These are phyloP conservation scores for Aspergillus spinulosporus DNA, from an alignment of 2,329 filamentous ascomycete genomes.

Conservation along the genomic window DNA sequence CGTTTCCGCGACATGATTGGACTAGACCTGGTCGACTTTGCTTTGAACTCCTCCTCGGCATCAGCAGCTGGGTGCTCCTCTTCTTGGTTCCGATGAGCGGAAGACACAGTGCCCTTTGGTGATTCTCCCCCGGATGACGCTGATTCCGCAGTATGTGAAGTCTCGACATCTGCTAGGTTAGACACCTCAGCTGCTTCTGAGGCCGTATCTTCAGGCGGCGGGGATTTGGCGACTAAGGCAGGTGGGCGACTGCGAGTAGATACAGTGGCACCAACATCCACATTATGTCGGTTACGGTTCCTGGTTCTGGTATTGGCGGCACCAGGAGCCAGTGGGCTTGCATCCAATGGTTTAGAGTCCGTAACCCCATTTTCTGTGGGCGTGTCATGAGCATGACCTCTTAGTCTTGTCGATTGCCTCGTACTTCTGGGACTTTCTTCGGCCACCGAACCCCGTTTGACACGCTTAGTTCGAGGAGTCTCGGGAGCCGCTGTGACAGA, in stretches of 20 bases:
- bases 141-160: slow-evolving; percentile 4
- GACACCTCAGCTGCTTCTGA: slow-evolving; percentile 15
- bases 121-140: slow-evolving; percentile 8
- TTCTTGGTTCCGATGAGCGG: slow-evolving; percentile 9
- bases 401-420: slow-evolving; percentile 38
- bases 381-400: slow-evolving; percentile 24
- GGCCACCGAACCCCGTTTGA: slow-evolving; percentile 30
- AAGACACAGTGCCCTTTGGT: slow-evolving; percentile 13
- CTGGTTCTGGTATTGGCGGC: slow-evolving; percentile 21
- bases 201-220: slow-evolving; percentile 18
- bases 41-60: slow-evolving; percentile 5
- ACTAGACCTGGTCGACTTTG: slow-evolving; percentile 19
- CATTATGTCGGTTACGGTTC: slow-evolving; percentile 18
- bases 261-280: slow-evolving; percentile 12
- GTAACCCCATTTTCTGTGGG: slow-evolving; percentile 22
- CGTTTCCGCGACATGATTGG: slow-evolving; percentile 27
- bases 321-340: slow-evolving; percentile 18
- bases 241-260: slow-evolving; percentile 4
- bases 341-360: slow-evolving; percentile 20
- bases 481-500: slow-evolving; percentile 23
- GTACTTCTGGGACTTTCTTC: slow-evolving; percentile 37
- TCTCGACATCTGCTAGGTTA: slow-evolving; percentile 11
- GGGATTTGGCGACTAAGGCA: slow-evolving; percentile 16
- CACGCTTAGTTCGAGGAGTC: slow-evolving; percentile 35
- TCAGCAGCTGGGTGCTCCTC: slow-evolving; percentile 5